A percentile compares a stretch with the other conserved stretches of the same genome.
These are phyloP conservation scores for Bipolaris victoriae DNA, from an alignment of 2,329 filamentous ascomycete genomes.

Conservation along the genomic window DNA sequence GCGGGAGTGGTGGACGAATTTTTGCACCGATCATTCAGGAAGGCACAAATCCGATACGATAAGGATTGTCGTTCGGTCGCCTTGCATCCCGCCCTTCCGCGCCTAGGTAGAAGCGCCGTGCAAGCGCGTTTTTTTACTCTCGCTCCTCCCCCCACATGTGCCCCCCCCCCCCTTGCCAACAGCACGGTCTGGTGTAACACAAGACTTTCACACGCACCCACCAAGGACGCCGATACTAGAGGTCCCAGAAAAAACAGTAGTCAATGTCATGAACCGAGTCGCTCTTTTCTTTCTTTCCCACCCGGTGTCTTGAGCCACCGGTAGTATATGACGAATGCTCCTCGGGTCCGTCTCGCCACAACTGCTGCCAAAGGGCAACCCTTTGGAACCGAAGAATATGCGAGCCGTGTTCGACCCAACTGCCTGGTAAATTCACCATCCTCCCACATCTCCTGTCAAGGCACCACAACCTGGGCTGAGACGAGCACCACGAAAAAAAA, in stretches of 20 bases:
- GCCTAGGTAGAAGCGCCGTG: slow-evolving; percentile 2
- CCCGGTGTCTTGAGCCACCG: slow-evolving; percentile 7
- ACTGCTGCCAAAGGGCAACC: slow-evolving; percentile 6
- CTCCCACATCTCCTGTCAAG: slow-evolving; percentile 4
- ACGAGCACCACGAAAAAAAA: too few species aligned
- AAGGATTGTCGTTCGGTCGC: background rate
- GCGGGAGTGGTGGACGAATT: background rate
- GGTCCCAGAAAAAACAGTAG: background rate
- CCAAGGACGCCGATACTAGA: slow-evolving; percentile 1
- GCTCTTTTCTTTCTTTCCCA: background rate
- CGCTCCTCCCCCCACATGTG: background rate
- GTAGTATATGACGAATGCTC: slow-evolving; percentile 6
- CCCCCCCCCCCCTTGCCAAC: background rate
- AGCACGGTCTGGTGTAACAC: slow-evolving; percentile 1
- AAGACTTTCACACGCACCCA: background rate
- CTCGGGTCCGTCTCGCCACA: slow-evolving; percentile 3
- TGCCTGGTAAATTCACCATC: slow-evolving; percentile 3
- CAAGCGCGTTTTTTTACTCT: slow-evolving; percentile 6
- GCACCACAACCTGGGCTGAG: background rate
- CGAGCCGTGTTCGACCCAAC: slow-evolving; percentile 12
- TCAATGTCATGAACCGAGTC: background rate
- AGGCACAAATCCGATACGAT: background rate
- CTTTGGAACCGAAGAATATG: slow-evolving; percentile 10
- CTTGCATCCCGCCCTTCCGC: background rate
- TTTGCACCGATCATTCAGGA: background rate